Base-by-base conservation (phyloP, 1,284 basidiomycete species). In the Malassezia nana region DNA sequence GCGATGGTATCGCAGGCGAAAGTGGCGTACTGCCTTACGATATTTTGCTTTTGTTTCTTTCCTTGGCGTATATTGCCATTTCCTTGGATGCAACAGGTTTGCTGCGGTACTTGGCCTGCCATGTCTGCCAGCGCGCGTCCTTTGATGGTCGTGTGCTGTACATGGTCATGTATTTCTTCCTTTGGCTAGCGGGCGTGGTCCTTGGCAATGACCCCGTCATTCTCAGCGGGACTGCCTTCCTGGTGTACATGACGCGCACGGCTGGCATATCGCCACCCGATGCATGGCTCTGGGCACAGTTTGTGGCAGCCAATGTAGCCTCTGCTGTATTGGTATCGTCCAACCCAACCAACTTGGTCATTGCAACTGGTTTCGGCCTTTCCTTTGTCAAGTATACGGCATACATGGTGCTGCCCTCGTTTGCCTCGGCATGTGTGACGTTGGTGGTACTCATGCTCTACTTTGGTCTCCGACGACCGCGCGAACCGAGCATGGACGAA, bases 21-120 rank as follows among this genome's bases (percentile, higher is more conserved):
- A 84, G 84, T 44, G 85, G 85, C 2, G 81, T 95, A 33, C 81
- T 87, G 62, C 91, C 92, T 0, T 87, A 91, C 67, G 89, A 94
- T 73, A 89, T 96, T 57, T 82, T 96, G 74, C 86, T 88, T 25
- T 78, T 96, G 4, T 95, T 96, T 76, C 83, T 89, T 61, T 87
- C 86, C 1, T 79, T 96, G 50, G 90, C 90, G 0, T 98, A 96
- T 76, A 86, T 96, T 77, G 84, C 91, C 3, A 85, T 95, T 46
- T 89, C 89, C 0, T 80, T 96, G 32, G 91, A 98, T 68, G 81
- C 85, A 7, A 90, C 89, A 0, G 91, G 92, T 1, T 78, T 92
- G 10, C 79, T 96, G 4, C 83, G 86, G 41, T 86, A 84, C 43
- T 82, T 90, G 1, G 90, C 91, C 0, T 89, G 88, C 74, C 85